Evolutionary conservation across 78 protist genomes (phyloP), one percentile per base, ranked within the genome.

Genomic region (Dictyostelium brefeldianum): DNA sequence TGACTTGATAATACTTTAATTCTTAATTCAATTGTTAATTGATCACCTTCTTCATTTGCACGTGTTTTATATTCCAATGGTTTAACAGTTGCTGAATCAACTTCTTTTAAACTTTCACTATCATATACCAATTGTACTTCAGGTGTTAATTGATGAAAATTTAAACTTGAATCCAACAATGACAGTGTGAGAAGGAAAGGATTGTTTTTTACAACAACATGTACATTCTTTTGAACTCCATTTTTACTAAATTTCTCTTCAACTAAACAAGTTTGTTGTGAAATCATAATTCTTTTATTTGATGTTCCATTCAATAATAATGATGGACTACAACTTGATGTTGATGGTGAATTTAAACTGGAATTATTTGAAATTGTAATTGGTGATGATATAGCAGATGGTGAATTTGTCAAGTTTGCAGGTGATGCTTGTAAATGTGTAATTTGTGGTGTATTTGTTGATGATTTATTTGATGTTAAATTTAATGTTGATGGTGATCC

Each of bases 181-280:
- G 82, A 29, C 2, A 82, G 7, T 3, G 82, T 91, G 9, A 91
- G 67, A 9, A 91, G 57, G 80, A 91, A 91, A 48, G 95, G 95
- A 53, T 91, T 81, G 17, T 91, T 91, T 9, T 91, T 91, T 15
- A 91, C 95, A 2, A 91, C 95, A 3, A 91, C 90, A 67, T 91
- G 95, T 17, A 91, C 95, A 62, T 91, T 81, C 81, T 91, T 91
- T 69, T 74, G 83, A 25, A 91, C 90, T 53, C 95, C 95, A 81
- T 91, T 91, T 29, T 78, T 91, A 46, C 81, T 67, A 57, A 91
- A 91, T 10, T 79, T 80, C 11, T 91, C 95, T n/a, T 82, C 95
- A 4, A 78, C 90, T 0, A 91, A 22, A 79, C 91, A 91, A 9
- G 89, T 91, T 67, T 91, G 95, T 81, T 83, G 89, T 22, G 83